Conservation (phyloP, 176 grass and related monocot species). For the Echinochloa phyllopogon region DNA sequence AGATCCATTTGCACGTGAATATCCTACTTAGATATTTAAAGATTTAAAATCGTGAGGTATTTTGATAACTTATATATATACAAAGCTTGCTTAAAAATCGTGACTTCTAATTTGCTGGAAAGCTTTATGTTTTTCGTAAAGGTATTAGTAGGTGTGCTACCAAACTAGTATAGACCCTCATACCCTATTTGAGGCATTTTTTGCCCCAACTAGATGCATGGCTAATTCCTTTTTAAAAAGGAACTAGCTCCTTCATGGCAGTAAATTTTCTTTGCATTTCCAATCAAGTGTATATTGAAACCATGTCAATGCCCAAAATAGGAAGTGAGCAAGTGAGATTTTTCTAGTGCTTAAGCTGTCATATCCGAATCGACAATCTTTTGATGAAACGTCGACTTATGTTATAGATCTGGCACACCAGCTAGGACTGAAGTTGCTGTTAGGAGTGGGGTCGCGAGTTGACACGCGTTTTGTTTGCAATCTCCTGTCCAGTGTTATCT, state of each 20-base stretch:
- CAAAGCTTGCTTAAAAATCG: background rate
- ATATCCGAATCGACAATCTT: constrained; percentile 14
- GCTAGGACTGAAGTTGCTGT: constrained; percentile 28
- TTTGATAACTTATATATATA: background rate
- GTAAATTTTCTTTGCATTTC: background rate
- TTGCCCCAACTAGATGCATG: background rate
- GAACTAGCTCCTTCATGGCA: background rate
- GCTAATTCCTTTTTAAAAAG: background rate
- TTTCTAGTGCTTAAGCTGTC: background rate
- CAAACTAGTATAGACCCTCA: background rate
- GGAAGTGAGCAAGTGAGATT: background rate
- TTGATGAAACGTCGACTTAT: background rate
- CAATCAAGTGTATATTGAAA: background rate
- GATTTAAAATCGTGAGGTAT: too few relatives aligned
- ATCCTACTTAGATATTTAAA: too few relatives aligned
- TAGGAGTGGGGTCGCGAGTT: constrained; percentile 40
- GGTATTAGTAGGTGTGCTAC: background rate
- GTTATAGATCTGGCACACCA: constrained; percentile 23
- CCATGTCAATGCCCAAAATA: background rate
- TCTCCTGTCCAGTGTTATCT: constrained; percentile 46
- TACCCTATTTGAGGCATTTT: background rate
- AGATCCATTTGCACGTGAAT: background rate
- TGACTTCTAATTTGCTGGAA: background rate
- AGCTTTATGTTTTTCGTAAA: background rate
- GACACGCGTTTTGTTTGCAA: constrained; percentile 54